phyloP scores from a whole-genome alignment of 208 protist genomes.

The Trypanosoma platydactyli region DNA sequence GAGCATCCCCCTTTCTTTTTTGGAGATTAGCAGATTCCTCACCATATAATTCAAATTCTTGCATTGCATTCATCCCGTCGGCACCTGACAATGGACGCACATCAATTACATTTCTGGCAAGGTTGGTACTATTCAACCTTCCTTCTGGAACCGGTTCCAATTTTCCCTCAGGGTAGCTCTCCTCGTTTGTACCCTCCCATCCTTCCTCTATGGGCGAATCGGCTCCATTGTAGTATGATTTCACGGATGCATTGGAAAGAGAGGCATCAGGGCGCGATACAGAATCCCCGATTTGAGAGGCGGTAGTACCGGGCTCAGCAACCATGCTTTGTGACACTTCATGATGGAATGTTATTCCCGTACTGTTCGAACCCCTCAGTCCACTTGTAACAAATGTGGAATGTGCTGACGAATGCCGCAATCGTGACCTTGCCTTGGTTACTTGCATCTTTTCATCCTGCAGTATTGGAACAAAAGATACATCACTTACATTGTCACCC shows the following conservation, averaged over 20 bases:
- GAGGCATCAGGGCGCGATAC: neutral
- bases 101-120: too few species aligned
- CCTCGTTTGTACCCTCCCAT: too few species aligned
- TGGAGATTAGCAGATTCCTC: neutral
- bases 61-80: too few species aligned
- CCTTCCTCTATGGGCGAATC: too few species aligned
- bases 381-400: neutral
- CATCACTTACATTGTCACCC: slow-evolving; percentile 7
- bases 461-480: neutral
- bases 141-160: too few species aligned
- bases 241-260: neutral
- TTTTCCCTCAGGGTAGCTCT: too few species aligned
- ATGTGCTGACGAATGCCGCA: neutral
- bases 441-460: neutral
- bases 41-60: neutral
- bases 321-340: slow-evolving; percentile 2
- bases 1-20: neutral
- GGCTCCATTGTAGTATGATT: neutral
- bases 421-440: neutral
- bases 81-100: too few species aligned
- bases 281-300: neutral
- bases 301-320: neutral
- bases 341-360: too few species aligned
- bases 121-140: too few species aligned
- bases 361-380: too few species aligned